These are phyloP conservation scores for Prosopis cineraria DNA, from an alignment of 306 rosid genomes.

Conservation along the genomic window DNA sequence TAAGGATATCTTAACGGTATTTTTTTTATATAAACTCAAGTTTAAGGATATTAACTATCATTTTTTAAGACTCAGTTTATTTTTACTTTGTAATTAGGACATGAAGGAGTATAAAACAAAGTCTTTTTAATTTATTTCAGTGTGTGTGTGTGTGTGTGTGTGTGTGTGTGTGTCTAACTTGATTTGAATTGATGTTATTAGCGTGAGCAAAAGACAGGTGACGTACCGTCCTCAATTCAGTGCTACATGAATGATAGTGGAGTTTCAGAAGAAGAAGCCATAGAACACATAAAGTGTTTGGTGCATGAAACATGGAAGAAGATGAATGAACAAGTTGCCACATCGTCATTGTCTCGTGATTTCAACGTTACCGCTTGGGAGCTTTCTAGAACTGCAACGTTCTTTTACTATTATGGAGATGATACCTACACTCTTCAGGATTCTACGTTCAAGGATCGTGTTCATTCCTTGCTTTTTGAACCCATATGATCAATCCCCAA, in stretches of 20 bases:
- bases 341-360: background rate
- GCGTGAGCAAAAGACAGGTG: background rate
- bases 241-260: background rate
- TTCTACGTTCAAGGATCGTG: background rate
- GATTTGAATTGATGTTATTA: background rate
- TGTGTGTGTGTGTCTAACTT: background rate
- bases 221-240: background rate
- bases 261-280: background rate
- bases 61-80: too few relatives aligned
- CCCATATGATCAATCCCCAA: too few relatives aligned
- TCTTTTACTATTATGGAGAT: background rate
- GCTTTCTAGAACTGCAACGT: background rate
- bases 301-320: background rate
- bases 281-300: background rate
- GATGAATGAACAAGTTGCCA: background rate
- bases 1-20: too few relatives aligned
- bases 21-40: too few relatives aligned
- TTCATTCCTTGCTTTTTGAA: too few relatives aligned
- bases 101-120: too few relatives aligned
- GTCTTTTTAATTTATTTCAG: too few relatives aligned
- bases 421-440: background rate
- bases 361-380: background rate
- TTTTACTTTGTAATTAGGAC: too few relatives aligned
- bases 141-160: too few relatives aligned
- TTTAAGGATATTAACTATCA: too few relatives aligned